These are phyloP conservation scores for Coniosporium apollinis DNA, from an alignment of 495 filamentous ascomycete genomes.

Conservation along the genomic window DNA sequence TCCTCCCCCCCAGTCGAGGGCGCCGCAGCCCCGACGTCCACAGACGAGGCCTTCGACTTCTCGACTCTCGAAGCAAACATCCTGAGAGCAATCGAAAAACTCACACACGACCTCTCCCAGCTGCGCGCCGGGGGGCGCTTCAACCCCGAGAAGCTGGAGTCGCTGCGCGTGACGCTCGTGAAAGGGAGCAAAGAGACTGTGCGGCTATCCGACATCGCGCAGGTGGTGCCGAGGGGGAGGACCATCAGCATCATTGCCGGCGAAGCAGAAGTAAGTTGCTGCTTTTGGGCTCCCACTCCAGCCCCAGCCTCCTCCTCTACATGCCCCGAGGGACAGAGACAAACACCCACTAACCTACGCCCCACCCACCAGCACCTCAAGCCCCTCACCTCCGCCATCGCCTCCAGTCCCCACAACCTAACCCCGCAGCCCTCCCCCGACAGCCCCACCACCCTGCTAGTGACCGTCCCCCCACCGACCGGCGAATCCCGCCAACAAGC, in stretches of 20 bases:
- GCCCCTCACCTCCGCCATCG: conserved; percentile 53
- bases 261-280: conserved; percentile 36
- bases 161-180: conserved; percentile 39
- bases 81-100: conserved; percentile 33
- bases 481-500: conserved; percentile 41
- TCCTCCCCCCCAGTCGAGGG: conserved; percentile 7
- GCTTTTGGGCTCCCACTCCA: conserved; percentile 3
- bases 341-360: background rate
- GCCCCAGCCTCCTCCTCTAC: background rate
- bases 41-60: conserved; percentile 55
- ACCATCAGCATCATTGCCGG: conserved; percentile 46
- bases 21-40: conserved; percentile 5
- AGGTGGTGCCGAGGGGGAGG: conserved; percentile 57
- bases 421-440: conserved; percentile 54
- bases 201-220: conserved; percentile 53
- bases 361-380: conserved; percentile 38
- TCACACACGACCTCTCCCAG: conserved; percentile 47
- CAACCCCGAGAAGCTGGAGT: conserved; percentile 49
- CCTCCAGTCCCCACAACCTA: conserved; percentile 48
- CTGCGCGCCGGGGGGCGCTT: conserved; percentile 50
- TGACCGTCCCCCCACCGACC: conserved; percentile 54
- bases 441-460: conserved; percentile 52
- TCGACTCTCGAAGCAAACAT: conserved; percentile 44
- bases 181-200: conserved; percentile 28
- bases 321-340: too few species aligned